Base-by-base conservation (phyloP, 1,284 basidiomycete species). In the Rhodotorula sp. region DNA sequence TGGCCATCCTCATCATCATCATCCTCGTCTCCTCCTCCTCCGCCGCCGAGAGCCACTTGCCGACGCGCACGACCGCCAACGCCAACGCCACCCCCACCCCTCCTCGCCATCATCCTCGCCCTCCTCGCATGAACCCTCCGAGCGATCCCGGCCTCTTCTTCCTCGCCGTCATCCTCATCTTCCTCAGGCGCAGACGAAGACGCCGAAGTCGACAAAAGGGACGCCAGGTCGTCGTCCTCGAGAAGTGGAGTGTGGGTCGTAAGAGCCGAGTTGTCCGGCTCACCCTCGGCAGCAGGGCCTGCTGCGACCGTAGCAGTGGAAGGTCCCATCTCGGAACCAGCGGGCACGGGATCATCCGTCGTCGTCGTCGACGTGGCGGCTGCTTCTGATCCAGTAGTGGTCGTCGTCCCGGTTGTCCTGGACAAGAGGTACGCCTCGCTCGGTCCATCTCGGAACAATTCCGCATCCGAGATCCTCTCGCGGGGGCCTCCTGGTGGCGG, bases 381-480 rank as follows among this genome's bases (percentile, higher is more conserved):
- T 43, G 39, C 39, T 43, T 7, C 39, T 2, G 39, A 43, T 43
- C 39, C 39, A 12, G n/a, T n/a, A 18, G 23, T 20, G 5, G 8
- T 20, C 14, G 16, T 20, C 52, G 52, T 20, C 21, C 16, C 21
- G n/a, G 16, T 34, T 15, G 39, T 16, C 18, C 15, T 1, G 18
- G n/a, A 8, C 26, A 46, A 14, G 0, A 2, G 21, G 47, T 58
- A 64, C 26, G 67, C 51, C 43, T 71, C 69, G 56, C 52, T 49
- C 1, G 46, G 23, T 1, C 72, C 73, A 15, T 75, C 68, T 7
- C 54, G 56, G 62, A 75, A 75, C 29, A 75, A 61, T 39, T 70
- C 68, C 20, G 52, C 64, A 14, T 75, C 73, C 18, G 66, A 51
- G 18, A 73, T 57, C 56, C 52, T 21, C 48, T 31, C 51, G 49